Evolutionary conservation across 164 flowering plant species (phyloP).

Genomic region (Magnolia kwangsiensis): DNA sequence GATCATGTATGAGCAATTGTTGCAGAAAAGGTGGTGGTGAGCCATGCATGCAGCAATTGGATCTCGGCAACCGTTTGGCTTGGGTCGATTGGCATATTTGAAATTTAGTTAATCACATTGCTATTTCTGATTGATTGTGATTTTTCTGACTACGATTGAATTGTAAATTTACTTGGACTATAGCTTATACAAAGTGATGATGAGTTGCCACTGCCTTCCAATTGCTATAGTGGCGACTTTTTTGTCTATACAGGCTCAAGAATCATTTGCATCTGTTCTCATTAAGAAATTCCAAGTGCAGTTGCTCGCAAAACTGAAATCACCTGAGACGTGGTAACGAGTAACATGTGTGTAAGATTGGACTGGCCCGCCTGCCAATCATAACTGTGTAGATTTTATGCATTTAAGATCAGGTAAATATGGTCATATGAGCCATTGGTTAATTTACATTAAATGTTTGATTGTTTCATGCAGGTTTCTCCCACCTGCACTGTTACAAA

Average conservation of each 20-base stretch:
- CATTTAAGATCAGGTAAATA: too few relatives aligned
- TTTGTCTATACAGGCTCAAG: not conserved
- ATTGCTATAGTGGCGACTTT: not conserved
- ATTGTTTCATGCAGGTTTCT: too few relatives aligned
- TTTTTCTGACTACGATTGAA: not conserved
- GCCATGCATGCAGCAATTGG: not conserved
- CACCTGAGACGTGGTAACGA: not conserved
- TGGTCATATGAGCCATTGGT: too few relatives aligned
- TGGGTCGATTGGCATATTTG: not conserved
- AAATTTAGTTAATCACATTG: not conserved
- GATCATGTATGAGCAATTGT: not conserved
- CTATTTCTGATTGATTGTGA: not conserved
- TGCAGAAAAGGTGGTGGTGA: too few relatives aligned
- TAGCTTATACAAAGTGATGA: not conserved
- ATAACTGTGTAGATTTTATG: too few relatives aligned
- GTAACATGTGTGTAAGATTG: not conserved
- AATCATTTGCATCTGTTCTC: not conserved
- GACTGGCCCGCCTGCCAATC: not conserved
- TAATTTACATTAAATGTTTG: too few relatives aligned
- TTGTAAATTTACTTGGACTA: slow-evolving; percentile 2
- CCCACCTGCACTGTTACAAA: too few relatives aligned
- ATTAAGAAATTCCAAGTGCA: not conserved
- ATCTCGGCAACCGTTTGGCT: not conserved
- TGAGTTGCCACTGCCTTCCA: not conserved
- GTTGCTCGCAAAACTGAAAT: not conserved